Conservation (phyloP, 2,329 filamentous ascomycete genomes). For the Dactylellina sp. region DNA sequence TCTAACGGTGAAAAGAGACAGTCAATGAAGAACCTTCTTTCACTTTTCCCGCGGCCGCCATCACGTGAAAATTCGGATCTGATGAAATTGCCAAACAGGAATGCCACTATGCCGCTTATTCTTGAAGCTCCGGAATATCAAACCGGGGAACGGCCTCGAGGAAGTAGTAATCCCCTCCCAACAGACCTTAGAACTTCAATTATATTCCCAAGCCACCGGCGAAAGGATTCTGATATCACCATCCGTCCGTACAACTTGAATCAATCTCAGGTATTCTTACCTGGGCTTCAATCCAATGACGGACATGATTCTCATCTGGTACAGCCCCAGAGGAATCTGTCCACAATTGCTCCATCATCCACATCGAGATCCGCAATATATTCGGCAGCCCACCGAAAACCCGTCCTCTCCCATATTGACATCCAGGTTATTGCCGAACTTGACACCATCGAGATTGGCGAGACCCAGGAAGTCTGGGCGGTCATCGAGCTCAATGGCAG, state of each 20-base stretch:
- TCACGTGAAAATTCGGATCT: constrained; percentile 17
- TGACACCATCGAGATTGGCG: constrained; percentile 28
- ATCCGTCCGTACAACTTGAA: constrained; percentile 4
- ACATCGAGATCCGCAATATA: constrained; percentile 11
- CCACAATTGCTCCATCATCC: not conserved
- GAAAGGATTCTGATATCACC: constrained; percentile 4
- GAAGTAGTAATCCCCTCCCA: constrained; percentile 20
- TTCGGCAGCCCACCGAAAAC: constrained; percentile 20
- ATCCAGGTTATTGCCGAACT: constrained; percentile 31
- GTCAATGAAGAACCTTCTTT: constrained; percentile 19
- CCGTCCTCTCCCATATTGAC: constrained; percentile 30
- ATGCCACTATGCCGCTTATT: constrained; percentile 22
- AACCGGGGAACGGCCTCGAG: not conserved
- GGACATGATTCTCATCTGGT: not conserved
- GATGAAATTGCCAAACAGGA: constrained; percentile 18
- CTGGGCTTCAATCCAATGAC: not conserved
- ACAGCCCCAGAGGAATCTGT: not conserved
- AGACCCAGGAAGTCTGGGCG: constrained; percentile 35
- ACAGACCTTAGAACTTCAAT: constrained; percentile 8
- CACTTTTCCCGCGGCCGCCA: constrained; percentile 29
- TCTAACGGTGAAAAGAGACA: constrained; percentile 3
- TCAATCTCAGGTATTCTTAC: not conserved
- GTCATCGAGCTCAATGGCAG: constrained; percentile 45
- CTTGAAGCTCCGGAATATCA: constrained; percentile 24
- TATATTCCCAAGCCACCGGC: constrained; percentile 1